These are phyloP conservation scores for Dalbergia cultrata DNA, from an alignment of 306 rosid genomes.

Conservation along the genomic window DNA sequence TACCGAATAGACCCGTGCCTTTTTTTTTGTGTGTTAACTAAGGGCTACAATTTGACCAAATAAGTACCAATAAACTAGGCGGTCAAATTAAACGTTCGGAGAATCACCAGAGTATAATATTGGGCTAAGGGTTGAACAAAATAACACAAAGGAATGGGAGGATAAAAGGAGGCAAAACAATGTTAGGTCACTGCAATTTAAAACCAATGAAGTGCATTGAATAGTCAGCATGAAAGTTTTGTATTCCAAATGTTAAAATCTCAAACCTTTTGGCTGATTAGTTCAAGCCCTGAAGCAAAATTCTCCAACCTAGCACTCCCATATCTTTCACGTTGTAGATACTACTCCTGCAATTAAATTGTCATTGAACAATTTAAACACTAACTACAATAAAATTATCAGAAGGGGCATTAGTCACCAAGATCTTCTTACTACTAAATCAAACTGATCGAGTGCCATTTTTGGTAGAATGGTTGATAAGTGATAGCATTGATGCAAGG, in stretches of 20 bases:
- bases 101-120: slow-evolving; percentile 2
- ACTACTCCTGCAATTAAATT: slow-evolving; percentile 67
- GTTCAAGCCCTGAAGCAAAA: slow-evolving; percentile 93
- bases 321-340: slow-evolving; percentile 89
- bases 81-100: neutral
- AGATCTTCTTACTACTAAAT: slow-evolving; percentile 81
- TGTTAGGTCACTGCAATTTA: slow-evolving; percentile 36
- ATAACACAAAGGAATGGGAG: slow-evolving; percentile 23
- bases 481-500: slow-evolving; percentile 21
- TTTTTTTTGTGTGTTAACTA: neutral
- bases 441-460: slow-evolving; percentile 88
- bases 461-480: slow-evolving; percentile 43
- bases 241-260: slow-evolving; percentile 34
- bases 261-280: slow-evolving; percentile 82
- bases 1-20: slow-evolving; percentile 19
- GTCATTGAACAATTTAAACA: slow-evolving; percentile 40
- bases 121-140: slow-evolving; percentile 1
- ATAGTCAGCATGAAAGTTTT: slow-evolving; percentile 13
- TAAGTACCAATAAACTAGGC: neutral
- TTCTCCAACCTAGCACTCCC: slow-evolving; percentile 92
- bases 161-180: no score
- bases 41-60: slow-evolving; percentile 15
- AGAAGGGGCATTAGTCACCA: slow-evolving; percentile 23
- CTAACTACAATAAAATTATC: slow-evolving; percentile 29
- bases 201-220: slow-evolving; percentile 20